A percentile compares a stretch with the other conserved stretches of the same genome.
These are phyloP conservation scores for Ophiosphaerella herpotricha DNA, from an alignment of 2,329 filamentous ascomycete genomes.

Conservation along the genomic window DNA sequence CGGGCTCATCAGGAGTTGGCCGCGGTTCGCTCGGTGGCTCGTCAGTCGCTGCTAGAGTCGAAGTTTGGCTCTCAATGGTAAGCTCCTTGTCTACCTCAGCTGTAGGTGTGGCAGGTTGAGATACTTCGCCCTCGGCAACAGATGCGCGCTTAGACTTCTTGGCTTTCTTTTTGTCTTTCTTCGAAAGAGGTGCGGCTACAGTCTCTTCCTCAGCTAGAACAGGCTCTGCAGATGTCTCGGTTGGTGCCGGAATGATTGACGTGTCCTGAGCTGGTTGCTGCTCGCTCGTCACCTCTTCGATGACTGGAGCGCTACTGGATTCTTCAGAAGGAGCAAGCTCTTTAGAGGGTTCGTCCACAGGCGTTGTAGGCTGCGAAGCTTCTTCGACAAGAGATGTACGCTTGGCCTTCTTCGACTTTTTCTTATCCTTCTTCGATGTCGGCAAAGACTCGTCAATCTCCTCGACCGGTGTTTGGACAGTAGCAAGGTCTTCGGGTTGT, in stretches of 20 bases:
- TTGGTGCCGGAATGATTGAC: background rate
- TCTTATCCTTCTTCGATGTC: conserved; percentile 28
- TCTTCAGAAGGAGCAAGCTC: background rate
- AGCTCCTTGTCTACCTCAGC: conserved; percentile 6
- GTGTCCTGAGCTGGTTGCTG: background rate
- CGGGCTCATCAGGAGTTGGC: background rate
- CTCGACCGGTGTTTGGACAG: background rate
- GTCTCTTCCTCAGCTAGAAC: background rate
- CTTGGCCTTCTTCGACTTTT: conserved; percentile 33
- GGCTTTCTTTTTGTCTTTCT: conserved; percentile 22
- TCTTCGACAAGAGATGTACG: conserved; percentile 14
- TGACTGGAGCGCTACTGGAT: background rate
- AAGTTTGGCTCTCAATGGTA: background rate
- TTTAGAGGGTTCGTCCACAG: conserved; percentile 3
- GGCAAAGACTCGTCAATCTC: conserved; percentile 9
- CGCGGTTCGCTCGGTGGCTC: background rate
- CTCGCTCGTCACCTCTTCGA: background rate
- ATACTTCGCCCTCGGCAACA: conserved; percentile 8
- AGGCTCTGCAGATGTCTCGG: background rate
- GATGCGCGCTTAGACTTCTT: conserved; percentile 26
- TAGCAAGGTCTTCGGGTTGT: background rate
- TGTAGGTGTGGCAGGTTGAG: conserved; percentile 11
- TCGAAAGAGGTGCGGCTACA: conserved; percentile 4
- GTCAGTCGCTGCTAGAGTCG: background rate
- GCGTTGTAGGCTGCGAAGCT: conserved; percentile 12